Evolutionary conservation across 768 basidiomycete species (phyloP), one percentile per base, ranked within the genome.

Genomic region (Boletus insuetus): DNA sequence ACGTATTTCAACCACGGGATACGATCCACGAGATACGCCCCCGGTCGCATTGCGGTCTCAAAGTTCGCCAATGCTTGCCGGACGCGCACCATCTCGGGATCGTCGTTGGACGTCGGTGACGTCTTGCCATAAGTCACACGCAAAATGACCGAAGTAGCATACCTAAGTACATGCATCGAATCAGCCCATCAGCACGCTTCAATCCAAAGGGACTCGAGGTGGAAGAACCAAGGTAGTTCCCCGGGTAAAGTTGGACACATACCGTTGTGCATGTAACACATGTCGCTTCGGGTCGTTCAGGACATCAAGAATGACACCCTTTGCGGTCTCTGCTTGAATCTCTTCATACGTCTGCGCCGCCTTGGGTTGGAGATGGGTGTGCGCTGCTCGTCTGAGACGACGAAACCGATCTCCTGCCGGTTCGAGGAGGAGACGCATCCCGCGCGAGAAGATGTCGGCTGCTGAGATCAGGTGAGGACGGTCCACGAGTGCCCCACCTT

Each of bases 321-420:
- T 60, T 10, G 60, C 63, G 0, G 73, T 67, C 31, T 68, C 67
- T 62, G 73, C 73, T 24, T 83, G 71, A 2, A 80, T 73, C 0
- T 76, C 77, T 4, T 73, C 71, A 55, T 85, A 84, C 1, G 63
- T 69, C 3, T 70, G 61, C 2, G 80, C 73, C 4, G 73, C 73
- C 56, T 77, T 80, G 13, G 79, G 78, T 46, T 81, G 79, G 0
- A 86, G 71, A 51, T 83, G 77, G 0, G 79, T 74, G 54, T 83
- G 82, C 2, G 82, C 70, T 1, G 82, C 81, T 38, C 80, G 81
- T 44, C 58, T 53, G 69, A 84, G 77, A 61, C 81, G 81, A 65
- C 81, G 82, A 59, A 83, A 82, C 19, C 77, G 69, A 7, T 82
- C 82, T 1, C 82, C 82, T 3, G 73, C 75, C 0, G 73, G 74